Evolutionary conservation across 306 rosid genomes (phyloP), one percentile per base, ranked within the genome.

Genomic region (Echinosophora koreensis): DNA sequence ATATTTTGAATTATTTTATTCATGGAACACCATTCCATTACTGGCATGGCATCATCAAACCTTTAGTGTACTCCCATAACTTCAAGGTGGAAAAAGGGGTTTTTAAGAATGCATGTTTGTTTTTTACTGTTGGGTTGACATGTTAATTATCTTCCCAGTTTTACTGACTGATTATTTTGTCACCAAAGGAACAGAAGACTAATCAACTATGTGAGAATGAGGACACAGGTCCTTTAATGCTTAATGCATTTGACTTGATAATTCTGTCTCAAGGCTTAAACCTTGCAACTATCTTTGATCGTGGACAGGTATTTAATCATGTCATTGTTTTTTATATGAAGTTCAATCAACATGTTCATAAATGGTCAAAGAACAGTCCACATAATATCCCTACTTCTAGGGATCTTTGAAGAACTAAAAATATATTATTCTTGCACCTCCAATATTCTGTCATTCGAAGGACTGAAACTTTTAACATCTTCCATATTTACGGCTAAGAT

Each of bases 181-280:
- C 63, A 56, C 59, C 73, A 76, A 77, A 93, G 98, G 94, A 84
- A 81, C 89, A 76, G 56, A 87, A 77, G 67, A 76, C 67, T 51
- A 65, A 65, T 18, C 92, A 85, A 70, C 89, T 42, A 62, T 64
- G 66, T 70, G 82, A 90, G 54, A 86, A 78, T 60, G 96, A 88
- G 74, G 86, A 91, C 81, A 81, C 37, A 56, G 88, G 93, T 77
- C 98, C 98, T 74, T 81, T 93, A 54, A 78, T 86, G 79, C 93
- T 91, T 42, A 89, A 93, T 91, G 98, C 98, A 61, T 91, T 93
- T 81, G 98, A 93, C 86, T 73, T 93, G 77, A 89, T 91, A 71
- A 84, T 89, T 87, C 77, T 91, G 77, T 93, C 97, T 62, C 98
- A 93, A 87, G 98, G 98, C 66, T 85, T 93, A 76, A 93, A 93